phyloP scores from a whole-genome alignment of 805 yeast species.

The Wickerhamiella musiphila region DNA sequence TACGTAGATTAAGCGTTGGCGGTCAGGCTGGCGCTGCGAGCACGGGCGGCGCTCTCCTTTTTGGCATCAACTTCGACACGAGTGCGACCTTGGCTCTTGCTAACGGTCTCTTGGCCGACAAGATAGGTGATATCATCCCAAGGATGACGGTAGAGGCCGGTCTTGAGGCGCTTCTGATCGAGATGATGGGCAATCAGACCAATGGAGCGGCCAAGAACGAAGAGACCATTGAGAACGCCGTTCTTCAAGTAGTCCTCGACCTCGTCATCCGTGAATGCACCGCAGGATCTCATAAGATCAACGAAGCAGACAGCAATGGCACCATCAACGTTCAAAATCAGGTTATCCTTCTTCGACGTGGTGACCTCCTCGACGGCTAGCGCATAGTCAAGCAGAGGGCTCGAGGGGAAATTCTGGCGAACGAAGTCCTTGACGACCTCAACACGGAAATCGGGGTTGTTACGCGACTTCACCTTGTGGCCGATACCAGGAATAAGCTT shows the following conservation, averaged over 20 bases:
- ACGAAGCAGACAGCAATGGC: constrained; percentile 30
- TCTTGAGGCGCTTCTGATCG: constrained; percentile 30
- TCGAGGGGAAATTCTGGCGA: constrained; percentile 28
- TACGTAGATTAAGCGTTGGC: too few species aligned
- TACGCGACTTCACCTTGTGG: constrained; percentile 30
- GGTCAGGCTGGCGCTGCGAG: neutral
- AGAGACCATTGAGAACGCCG: constrained; percentile 31
- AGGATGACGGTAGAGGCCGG: constrained; percentile 31
- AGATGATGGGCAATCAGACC: constrained; percentile 31
- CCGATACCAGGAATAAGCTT: constrained; percentile 32
- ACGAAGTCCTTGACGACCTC: constrained; percentile 31
- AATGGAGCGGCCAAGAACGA: constrained; percentile 30
- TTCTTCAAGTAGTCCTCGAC: constrained; percentile 28
- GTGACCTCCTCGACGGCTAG: constrained; percentile 32
- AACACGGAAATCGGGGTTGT: constrained; percentile 32
- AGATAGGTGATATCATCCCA: constrained; percentile 32
- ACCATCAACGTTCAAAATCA: constrained; percentile 30
- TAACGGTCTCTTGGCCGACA: constrained; percentile 23
- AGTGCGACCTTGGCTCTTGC: constrained; percentile 14
- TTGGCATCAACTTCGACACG: constrained; percentile 24
- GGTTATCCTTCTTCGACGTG: constrained; percentile 32
- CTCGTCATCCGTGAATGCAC: constrained; percentile 29
- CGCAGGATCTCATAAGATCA: constrained; percentile 28
- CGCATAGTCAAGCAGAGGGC: constrained; percentile 28
- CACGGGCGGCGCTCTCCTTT: constrained; percentile 2